Conservation (phyloP, 176 grass and related monocot species). For the Carex scoparia region DNA sequence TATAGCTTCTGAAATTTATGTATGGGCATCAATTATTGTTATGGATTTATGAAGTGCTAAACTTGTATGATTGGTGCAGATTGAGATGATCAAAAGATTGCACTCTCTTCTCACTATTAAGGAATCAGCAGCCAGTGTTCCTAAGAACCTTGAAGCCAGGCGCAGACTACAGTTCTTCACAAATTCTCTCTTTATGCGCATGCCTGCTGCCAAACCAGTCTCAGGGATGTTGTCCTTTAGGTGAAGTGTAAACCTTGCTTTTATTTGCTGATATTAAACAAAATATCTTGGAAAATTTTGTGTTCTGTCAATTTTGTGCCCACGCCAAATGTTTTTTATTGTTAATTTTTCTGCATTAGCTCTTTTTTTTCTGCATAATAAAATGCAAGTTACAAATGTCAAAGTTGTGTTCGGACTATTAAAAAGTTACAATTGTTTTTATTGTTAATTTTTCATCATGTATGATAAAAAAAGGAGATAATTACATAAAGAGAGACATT, state of each 20-base stretch:
- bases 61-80: constrained; percentile 40
- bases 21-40: not conserved
- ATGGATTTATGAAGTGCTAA: not conserved
- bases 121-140: constrained; percentile 83
- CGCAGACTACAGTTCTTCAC: constrained; percentile 83
- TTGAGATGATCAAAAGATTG: constrained; percentile 68
- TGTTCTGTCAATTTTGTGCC: too few species aligned
- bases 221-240: constrained; percentile 92
- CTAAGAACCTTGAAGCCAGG: constrained; percentile 84
- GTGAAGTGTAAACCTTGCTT: constrained; percentile 28
- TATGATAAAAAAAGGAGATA: too few species aligned
- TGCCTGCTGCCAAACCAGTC: constrained; percentile 63
- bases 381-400: too few species aligned
- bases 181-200: constrained; percentile 85
- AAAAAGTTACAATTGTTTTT: too few species aligned
- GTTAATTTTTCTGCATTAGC: not conserved
- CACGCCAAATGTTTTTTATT: not conserved
- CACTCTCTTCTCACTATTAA: constrained; percentile 91
- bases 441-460: too few species aligned
- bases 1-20: constrained; percentile 29
- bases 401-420: too few species aligned
- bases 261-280: constrained; percentile 16
- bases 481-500: not conserved
- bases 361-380: not conserved
- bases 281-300: not conserved